These are phyloP conservation scores for Botryosphaeria dothidea DNA, from an alignment of 2,329 filamentous ascomycete species.

Conservation along the genomic window DNA sequence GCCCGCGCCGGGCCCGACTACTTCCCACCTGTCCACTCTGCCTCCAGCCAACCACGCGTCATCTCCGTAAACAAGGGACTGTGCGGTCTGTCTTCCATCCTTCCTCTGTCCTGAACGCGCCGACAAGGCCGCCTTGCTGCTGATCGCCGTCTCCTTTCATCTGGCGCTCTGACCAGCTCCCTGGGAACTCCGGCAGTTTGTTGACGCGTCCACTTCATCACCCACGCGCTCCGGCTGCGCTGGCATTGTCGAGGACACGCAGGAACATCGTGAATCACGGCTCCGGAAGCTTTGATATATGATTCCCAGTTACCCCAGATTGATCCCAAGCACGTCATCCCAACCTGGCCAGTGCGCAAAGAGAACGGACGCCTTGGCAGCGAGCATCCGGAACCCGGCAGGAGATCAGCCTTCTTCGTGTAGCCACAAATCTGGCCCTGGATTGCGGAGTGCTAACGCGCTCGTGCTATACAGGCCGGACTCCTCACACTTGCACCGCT, in stretches of 20 bases:
- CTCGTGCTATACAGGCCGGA: too few species aligned
- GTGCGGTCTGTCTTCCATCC: background rate
- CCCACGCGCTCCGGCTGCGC: background rate
- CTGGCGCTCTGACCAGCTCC: background rate
- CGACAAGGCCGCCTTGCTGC: background rate
- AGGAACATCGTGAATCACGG: background rate
- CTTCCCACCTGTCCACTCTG: background rate
- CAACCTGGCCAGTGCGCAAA: background rate
- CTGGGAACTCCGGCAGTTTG: background rate
- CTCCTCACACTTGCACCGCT: too few species aligned
- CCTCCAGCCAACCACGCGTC: conserved; percentile 4
- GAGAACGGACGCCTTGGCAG: conserved; percentile 12
- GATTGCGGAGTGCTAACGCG: too few species aligned
- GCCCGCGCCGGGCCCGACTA: background rate
- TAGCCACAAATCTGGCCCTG: background rate
- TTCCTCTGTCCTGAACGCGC: background rate
- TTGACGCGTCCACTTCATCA: background rate
- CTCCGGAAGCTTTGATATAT: conserved; percentile 6
- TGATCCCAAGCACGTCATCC: conserved; percentile 13
- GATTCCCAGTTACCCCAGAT: conserved; percentile 11
- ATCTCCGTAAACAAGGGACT: background rate
- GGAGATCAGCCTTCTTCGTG: background rate
- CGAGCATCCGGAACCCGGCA: background rate
- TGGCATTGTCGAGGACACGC: background rate
- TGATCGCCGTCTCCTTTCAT: conserved; percentile 13